Base-by-base conservation (phyloP, 345 rosid genomes). In the Citrus unshiu region DNA sequence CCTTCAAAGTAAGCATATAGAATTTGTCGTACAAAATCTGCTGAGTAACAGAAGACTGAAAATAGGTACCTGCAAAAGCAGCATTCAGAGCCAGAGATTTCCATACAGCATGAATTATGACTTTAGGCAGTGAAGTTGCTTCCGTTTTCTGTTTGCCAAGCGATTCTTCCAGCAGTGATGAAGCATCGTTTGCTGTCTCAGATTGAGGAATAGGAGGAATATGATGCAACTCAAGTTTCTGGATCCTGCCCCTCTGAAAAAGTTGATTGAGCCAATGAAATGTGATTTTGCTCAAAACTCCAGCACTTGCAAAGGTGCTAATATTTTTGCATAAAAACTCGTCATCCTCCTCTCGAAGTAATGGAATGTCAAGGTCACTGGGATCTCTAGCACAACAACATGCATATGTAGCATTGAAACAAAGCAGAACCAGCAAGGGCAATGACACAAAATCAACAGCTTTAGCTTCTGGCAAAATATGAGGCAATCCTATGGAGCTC, bases 201-300 rank as follows among this genome's bases (percentile, higher is more conserved):
- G 94, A 88, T 25, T 70, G 81, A 12, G 94, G 93, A 66, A 92
- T 68, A 4, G 49, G 29, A 68, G 93, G 93, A 81, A 92, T 78
- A 58, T 90, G 86, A 68, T 51, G 80, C 40, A 87, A 70, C 66
- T 89, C 88, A 10, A 92, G 87, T 49, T 83, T 92, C 77, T 81
- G 81, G 16, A 13, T 61, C 32, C 89, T 69, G 32, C 93, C 93
- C 67, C 14, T 78, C 12, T 40, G 32, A 43, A 92, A 86, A 54
- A 89, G 83, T 3, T 89, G 93, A 80, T 91, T 90, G 18, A 91
- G 86, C 95, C 95, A 91, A 27, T 14, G 70, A 75, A 91, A 91
- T 2, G 85, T 85, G 58, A 90, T 74, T 46, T 70, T 81, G 74
- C 91, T 82, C 91, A 85, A 87, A 32, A 90, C 69, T 51, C 91